Evolutionary conservation across 1,284 basidiomycete species (phyloP).

Genomic region (Irpex sp.): DNA sequence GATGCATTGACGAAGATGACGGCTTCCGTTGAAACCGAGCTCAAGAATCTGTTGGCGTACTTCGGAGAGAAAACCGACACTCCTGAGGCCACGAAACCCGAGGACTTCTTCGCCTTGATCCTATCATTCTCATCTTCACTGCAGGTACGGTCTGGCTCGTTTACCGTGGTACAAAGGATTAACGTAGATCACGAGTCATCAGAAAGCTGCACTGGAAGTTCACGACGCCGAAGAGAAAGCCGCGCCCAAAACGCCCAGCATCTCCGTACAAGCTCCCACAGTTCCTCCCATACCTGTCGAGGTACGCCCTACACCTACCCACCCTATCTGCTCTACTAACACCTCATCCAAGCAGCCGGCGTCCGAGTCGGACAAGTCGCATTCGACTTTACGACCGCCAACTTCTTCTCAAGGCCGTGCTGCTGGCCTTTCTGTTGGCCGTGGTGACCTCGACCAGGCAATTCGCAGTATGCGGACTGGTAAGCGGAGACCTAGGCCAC

Average conservation of each 20-base stretch:
- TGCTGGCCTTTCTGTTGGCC: conserved; percentile 51
- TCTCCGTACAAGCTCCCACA: conserved; percentile 22
- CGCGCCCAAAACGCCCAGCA: conserved; percentile 20
- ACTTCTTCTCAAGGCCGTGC: conserved; percentile 38
- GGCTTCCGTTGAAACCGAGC: conserved; percentile 50
- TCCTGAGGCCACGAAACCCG: conserved; percentile 63
- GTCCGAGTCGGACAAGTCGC: conserved; percentile 29
- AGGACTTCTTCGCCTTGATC: conserved; percentile 77
- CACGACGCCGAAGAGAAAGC: conserved; percentile 44
- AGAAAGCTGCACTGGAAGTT: conserved; percentile 79
- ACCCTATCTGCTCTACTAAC: not conserved
- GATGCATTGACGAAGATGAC: conserved; percentile 65
- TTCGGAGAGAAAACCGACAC: conserved; percentile 70
- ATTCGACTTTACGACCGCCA: conserved; percentile 25
- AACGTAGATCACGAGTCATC: not conserved
- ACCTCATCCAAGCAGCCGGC: conserved; percentile 30
- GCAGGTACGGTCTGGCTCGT: conserved; percentile 41
- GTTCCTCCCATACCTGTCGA: conserved; percentile 24
- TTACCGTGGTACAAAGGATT: not conserved
- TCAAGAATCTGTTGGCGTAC: conserved; percentile 58
- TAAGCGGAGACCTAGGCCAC: conserved; percentile 48
- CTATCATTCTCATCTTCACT: conserved; percentile 71
- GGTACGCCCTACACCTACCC: conserved; percentile 19
- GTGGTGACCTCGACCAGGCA: conserved; percentile 78
- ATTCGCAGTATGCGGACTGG: conserved; percentile 78